Conservation (phyloP, 2,329 filamentous ascomycete genomes). For the Coniochaeta sp. region DNA sequence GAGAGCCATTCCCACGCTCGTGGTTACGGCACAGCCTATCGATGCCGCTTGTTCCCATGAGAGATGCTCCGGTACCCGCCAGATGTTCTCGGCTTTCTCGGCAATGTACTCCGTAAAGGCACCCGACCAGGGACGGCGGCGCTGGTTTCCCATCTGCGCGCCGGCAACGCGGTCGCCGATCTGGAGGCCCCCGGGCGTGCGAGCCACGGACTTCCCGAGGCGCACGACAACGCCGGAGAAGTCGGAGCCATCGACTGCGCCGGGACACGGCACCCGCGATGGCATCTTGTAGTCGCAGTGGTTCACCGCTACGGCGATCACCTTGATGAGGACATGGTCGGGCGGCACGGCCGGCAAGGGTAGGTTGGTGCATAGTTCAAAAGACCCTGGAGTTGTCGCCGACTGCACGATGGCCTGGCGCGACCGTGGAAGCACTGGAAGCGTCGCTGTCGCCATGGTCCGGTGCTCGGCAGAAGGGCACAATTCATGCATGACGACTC, state of each 20-base stretch:
- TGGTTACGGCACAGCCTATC: constrained; percentile 8
- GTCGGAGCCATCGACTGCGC: constrained; percentile 20
- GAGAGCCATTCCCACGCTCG: constrained; percentile 13
- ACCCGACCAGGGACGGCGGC: constrained; percentile 9
- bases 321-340: constrained; percentile 13
- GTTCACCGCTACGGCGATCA: constrained; percentile 19
- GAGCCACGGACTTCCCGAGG: constrained; percentile 13
- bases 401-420: constrained; percentile 4
- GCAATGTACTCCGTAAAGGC: constrained; percentile 14
- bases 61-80: constrained; percentile 10
- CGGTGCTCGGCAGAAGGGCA: constrained; percentile 1
- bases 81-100: constrained; percentile 7
- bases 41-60: constrained; percentile 12
- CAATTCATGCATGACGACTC: too few species aligned
- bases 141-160: constrained; percentile 9
- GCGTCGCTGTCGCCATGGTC: constrained; percentile 3
- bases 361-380: constrained; percentile 4
- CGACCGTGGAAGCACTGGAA: not conserved
- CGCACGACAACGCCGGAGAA: constrained; percentile 20
- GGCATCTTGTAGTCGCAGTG: constrained; percentile 23
- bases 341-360: constrained; percentile 6
- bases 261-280: constrained; percentile 11
- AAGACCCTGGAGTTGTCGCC: not conserved
- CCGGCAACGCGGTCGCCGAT: constrained; percentile 23
- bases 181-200: constrained; percentile 7